Percentiles rank a stretch among this genome's conserved stretches.
Evolutionary conservation across 306 rosid genomes (phyloP).

Genomic region (Malus domestica): ASM211411v1 NC_041805.1:3042001-3042500

Average conservation of each 20-base stretch:
- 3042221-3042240: slow-evolving; percentile 44
- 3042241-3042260: slow-evolving; percentile 43
- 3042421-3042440: slow-evolving; percentile 69
- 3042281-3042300: slow-evolving; percentile 69
- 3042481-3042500: slow-evolving; percentile 62
- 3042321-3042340: slow-evolving; percentile 56
- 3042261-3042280: slow-evolving; percentile 44
- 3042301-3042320: slow-evolving; percentile 32
- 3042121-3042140: background rate
- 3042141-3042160: background rate
- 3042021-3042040: slow-evolving; percentile 44
- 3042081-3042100: slow-evolving; percentile 6
- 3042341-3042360: slow-evolving; percentile 27
- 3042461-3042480: slow-evolving; percentile 78
- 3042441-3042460: slow-evolving; percentile 58
- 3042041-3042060: slow-evolving; percentile 55
- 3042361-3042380: slow-evolving; percentile 25
- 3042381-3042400: slow-evolving; percentile 30
- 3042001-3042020: slow-evolving; percentile 44
- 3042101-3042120: slow-evolving; percentile 14
- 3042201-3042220: slow-evolving; percentile 28
- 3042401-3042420: slow-evolving; percentile 54
- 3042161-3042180: background rate
- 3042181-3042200: slow-evolving; percentile 25
- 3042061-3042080: slow-evolving; percentile 34